These are phyloP conservation scores for Garcia nutans DNA, from an alignment of 345 rosid species.

Conservation along the genomic window DNA sequence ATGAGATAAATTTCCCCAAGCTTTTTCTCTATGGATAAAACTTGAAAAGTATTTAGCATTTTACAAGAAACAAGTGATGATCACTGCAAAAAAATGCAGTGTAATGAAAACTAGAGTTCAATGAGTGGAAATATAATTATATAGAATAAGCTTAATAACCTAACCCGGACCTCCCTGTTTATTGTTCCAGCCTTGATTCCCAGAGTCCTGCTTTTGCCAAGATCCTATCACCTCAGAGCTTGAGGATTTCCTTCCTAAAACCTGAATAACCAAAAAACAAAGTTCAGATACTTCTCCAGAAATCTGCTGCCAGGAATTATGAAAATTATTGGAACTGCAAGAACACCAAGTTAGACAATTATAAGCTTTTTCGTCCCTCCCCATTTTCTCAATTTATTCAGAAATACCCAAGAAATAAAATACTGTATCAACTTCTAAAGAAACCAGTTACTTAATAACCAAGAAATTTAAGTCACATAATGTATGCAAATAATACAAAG, in stretches of 20 bases:
- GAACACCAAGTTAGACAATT: background rate
- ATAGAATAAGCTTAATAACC: constrained; percentile 16
- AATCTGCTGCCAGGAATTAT: background rate
- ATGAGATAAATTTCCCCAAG: constrained; percentile 7
- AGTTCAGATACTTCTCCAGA: background rate
- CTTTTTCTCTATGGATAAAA: background rate
- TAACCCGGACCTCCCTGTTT: constrained; percentile 52
- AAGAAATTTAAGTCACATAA: background rate
- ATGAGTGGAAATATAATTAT: background rate
- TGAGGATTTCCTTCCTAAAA: constrained; percentile 38
- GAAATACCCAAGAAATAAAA: background rate
- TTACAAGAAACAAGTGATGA: background rate
- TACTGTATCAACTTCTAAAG: background rate
- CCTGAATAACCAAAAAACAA: constrained; percentile 37
- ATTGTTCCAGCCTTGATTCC: constrained; percentile 44
- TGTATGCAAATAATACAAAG: background rate
- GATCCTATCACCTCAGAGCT: constrained; percentile 43
- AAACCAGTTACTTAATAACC: background rate
- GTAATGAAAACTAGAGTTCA: background rate
- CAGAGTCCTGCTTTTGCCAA: constrained; percentile 40
- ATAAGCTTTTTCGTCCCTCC: background rate
- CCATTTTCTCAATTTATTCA: background rate
- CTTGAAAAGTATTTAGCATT: background rate
- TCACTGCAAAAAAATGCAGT: background rate
- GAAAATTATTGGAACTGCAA: background rate